Conservation (phyloP, 495 filamentous ascomycete species). For the Bryoglossum gracile region DNA sequence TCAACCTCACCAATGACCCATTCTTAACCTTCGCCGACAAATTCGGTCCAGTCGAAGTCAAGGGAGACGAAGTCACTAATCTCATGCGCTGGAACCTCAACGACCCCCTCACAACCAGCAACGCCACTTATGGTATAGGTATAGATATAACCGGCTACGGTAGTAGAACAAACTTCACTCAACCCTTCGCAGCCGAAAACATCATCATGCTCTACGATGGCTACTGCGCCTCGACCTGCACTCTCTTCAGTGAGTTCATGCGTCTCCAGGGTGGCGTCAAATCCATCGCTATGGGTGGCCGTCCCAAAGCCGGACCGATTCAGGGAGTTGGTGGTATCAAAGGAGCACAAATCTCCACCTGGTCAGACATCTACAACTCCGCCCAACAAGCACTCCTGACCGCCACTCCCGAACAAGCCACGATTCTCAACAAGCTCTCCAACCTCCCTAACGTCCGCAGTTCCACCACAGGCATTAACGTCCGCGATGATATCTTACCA, state of each 20-base stretch:
- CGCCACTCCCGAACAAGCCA: slow-evolving; percentile 8
- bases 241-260: slow-evolving; percentile 51
- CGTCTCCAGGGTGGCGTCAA: slow-evolving; percentile 48
- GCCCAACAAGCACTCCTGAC: slow-evolving; percentile 4
- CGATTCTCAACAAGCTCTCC: slow-evolving; percentile 6
- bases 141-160: slow-evolving; percentile 38
- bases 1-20: slow-evolving; percentile 14
- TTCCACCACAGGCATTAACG: slow-evolving; percentile 26
- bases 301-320: slow-evolving; percentile 48
- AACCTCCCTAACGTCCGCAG: slow-evolving; percentile 9
- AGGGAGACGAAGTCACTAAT: slow-evolving; percentile 14
- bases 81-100: slow-evolving; percentile 19
- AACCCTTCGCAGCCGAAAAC: slow-evolving; percentile 36
- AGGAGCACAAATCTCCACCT: slow-evolving; percentile 31
- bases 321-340: slow-evolving; percentile 57
- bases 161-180: slow-evolving; percentile 32
- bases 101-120: slow-evolving; percentile 20
- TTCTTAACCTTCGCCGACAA: slow-evolving; percentile 21
- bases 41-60: slow-evolving; percentile 13
- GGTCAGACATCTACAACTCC: slow-evolving; percentile 3
- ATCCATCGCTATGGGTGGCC: slow-evolving; percentile 54
- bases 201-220: slow-evolving; percentile 48
- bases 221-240: slow-evolving; percentile 58
- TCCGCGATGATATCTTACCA: slow-evolving; percentile 34
- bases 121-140: slow-evolving; percentile 17